Percentiles rank a stretch among this genome's conserved stretches.
Conservation (phyloP, 78 protist genomes). For the Emiliania huxleyi region DNA sequence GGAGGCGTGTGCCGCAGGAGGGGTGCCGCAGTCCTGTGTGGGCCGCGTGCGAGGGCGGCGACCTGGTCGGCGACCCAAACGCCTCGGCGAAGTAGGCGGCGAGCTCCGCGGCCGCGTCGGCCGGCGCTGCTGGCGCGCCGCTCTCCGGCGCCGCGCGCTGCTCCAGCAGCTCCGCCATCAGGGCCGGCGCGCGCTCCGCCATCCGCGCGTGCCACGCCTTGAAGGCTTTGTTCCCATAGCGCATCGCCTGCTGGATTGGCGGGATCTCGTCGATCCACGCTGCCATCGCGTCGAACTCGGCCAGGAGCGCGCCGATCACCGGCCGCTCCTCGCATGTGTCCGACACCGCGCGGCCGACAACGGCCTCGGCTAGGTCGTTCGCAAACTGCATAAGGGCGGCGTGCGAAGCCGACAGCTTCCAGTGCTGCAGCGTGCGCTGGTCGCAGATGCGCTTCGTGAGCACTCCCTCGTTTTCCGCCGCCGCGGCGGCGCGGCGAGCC, state of each 20-base stretch:
- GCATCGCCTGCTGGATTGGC: conserved; percentile 63
- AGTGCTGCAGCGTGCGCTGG: not conserved
- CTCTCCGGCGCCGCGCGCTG: not conserved
- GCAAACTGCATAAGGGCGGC: not conserved
- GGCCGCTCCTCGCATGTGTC: not conserved
- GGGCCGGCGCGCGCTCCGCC: not conserved
- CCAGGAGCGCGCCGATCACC: not conserved
- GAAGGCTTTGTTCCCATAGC: conserved; percentile 87
- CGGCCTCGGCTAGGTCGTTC: not conserved
- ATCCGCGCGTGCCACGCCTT: conserved; percentile 27
- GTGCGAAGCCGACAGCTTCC: not conserved
- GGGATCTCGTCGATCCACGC: conserved; percentile 60
- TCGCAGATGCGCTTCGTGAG: not conserved
- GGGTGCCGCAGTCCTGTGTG: too few relatives aligned
- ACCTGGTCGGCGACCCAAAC: too few relatives aligned
- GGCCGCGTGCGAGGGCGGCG: too few relatives aligned
- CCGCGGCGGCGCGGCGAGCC: not conserved
- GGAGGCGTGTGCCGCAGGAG: too few relatives aligned
- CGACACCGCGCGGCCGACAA: not conserved
- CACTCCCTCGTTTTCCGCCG: not conserved
- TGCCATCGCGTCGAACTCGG: conserved; percentile 37
- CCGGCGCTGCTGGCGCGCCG: not conserved
- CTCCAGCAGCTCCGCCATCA: not conserved
- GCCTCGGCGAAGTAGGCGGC: conserved; percentile 66
- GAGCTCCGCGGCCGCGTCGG: conserved; percentile 66